phyloP scores from a whole-genome alignment of 352 stramenopile genomes.

The Globisporangium splendens region DNA sequence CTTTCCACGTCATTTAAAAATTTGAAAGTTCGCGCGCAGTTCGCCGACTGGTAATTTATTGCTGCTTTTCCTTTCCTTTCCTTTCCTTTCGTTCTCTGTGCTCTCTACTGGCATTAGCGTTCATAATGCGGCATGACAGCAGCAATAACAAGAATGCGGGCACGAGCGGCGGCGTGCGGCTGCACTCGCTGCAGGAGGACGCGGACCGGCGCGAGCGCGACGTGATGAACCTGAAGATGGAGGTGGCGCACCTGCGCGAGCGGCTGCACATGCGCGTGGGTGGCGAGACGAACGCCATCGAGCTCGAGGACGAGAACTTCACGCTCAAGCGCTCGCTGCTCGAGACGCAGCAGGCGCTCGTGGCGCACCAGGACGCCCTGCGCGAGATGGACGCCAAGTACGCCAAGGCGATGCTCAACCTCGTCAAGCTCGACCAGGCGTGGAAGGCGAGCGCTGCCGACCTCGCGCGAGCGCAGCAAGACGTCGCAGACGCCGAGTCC shows the following conservation, averaged over 20 bases:
- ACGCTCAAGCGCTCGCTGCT: constrained; percentile 52
- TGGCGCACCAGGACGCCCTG: constrained; percentile 34
- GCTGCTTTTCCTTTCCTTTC: no score
- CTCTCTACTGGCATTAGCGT: no score
- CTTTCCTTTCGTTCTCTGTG: no score
- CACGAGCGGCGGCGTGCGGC: constrained; percentile 18
- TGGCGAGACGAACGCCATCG: constrained; percentile 63
- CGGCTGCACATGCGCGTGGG: constrained; percentile 68
- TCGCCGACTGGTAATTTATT: no score
- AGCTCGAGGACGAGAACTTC: constrained; percentile 78
- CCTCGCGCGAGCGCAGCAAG: constrained; percentile 15
- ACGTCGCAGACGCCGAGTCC: constrained; percentile 9
- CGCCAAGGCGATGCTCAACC: constrained; percentile 60
- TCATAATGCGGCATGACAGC: not conserved
- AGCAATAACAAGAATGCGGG: not conserved
- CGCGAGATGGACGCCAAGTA: constrained; percentile 55
- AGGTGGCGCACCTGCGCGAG: constrained; percentile 67
- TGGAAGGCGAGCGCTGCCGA: constrained; percentile 57
- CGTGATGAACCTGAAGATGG: constrained; percentile 85
- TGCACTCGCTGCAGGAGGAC: constrained; percentile 48
- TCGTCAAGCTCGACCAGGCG: constrained; percentile 67
- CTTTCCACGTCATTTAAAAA: no score
- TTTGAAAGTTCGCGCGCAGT: no score
- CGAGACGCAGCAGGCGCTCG: constrained; percentile 50
- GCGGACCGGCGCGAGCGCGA: constrained; percentile 58